Percentiles rank a stretch among this genome's conserved stretches.
Conservation (phyloP, 257 asterid genomes). For the Nicotiana sylvestris region DNA sequence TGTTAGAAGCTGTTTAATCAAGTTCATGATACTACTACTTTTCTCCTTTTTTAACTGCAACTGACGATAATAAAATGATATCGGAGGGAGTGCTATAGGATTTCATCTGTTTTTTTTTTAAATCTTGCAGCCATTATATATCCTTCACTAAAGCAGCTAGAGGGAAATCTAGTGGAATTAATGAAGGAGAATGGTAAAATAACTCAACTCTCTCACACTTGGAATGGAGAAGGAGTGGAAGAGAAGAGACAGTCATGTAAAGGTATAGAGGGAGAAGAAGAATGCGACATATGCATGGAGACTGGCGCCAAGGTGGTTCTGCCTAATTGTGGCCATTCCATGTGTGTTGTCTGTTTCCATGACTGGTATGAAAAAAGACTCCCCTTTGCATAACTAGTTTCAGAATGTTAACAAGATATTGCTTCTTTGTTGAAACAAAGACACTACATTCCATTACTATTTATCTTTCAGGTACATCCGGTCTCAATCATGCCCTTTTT, state of each 20-base stretch:
- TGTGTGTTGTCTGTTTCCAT: conserved; percentile 51
- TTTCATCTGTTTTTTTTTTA: not conserved
- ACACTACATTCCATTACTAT: not conserved
- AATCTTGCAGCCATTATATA: conserved; percentile 54
- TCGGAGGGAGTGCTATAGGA: not conserved
- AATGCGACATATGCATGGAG: conserved; percentile 77
- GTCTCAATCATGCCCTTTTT: conserved; percentile 56
- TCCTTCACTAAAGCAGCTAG: conserved; percentile 61
- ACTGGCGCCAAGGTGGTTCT: conserved; percentile 39
- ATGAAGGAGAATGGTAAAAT: conserved; percentile 28
- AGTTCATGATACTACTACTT: not conserved
- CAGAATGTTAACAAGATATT: not conserved
- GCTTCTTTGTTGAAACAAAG: not conserved
- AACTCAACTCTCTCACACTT: conserved; percentile 13
- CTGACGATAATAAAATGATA: not conserved
- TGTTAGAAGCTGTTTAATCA: not conserved
- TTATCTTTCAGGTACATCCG: conserved; percentile 28
- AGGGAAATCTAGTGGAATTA: conserved; percentile 36
- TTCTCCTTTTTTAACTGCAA: not conserved
- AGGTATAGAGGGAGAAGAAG: conserved; percentile 40
- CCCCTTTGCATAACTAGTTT: not conserved
- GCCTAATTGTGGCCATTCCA: conserved; percentile 61
- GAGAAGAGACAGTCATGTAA: conserved; percentile 12
- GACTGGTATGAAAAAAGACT: conserved; percentile 36
- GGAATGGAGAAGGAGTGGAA: conserved; percentile 12